These are phyloP conservation scores for Eragrostis curvula DNA, from an alignment of 176 grass and related monocot genomes.

Conservation along the genomic window DNA sequence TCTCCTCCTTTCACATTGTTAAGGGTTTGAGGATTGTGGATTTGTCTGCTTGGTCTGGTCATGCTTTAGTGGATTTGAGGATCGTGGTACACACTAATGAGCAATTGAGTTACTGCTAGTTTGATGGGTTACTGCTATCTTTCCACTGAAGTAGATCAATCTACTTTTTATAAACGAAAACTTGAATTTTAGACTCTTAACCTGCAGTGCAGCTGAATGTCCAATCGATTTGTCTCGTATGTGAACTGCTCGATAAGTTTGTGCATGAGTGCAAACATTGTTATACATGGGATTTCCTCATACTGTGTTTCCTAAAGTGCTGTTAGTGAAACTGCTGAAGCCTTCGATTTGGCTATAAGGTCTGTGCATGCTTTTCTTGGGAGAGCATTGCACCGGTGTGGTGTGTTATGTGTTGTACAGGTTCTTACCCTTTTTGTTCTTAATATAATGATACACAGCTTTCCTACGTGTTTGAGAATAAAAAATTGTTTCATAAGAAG, in stretches of 20 bases:
- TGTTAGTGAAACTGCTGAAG: background rate
- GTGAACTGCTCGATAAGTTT: background rate
- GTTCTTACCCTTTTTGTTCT: too few relatives aligned
- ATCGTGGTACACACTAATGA: background rate
- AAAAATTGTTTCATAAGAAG: background rate
- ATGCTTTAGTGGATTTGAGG: background rate
- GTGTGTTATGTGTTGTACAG: slow-evolving; percentile 2
- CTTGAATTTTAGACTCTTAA: slow-evolving; percentile 16
- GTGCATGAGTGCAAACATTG: background rate
- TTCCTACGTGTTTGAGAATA: too few relatives aligned
- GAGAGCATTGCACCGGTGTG: background rate
- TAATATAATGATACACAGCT: too few relatives aligned
- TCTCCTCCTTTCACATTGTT: background rate
- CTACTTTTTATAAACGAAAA: background rate
- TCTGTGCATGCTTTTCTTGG: background rate
- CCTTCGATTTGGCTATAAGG: background rate
- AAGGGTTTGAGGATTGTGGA: background rate
- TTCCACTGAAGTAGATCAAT: background rate
- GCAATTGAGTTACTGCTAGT: background rate
- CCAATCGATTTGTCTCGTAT: background rate
- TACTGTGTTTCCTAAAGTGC: too few relatives aligned
- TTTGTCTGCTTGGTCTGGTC: background rate
- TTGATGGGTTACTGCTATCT: background rate
- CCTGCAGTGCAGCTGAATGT: background rate
- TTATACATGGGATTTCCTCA: background rate